Evolutionary conservation across 2,329 filamentous ascomycete genomes (phyloP), one percentile per base, ranked within the genome.

Genomic region (Verticillium albo-atrum): DNA sequence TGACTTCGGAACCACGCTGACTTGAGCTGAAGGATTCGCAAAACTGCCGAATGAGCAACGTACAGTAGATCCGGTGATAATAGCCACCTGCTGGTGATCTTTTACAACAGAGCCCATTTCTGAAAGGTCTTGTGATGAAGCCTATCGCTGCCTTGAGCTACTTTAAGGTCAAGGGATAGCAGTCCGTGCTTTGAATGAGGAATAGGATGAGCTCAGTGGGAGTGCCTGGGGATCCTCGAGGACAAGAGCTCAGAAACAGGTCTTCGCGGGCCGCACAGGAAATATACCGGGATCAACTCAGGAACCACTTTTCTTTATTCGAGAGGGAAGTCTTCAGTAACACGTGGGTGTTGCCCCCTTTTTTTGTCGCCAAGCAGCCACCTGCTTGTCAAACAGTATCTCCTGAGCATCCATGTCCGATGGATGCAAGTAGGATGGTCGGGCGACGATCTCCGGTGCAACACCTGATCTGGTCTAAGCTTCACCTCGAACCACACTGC

Each of bases 1-100:
- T n/a, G n/a, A n/a, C n/a, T n/a, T n/a, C n/a, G n/a, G n/a, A n/a
- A n/a, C n/a, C n/a, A n/a, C n/a, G 14, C 14, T 15, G 20, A 26
- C 32, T 23, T 26, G n/a, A 26, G 23, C n/a, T 17, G 23, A 25
- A 15, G 14, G 47, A 17, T 27, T 50, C 2, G 23, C 52, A 14
- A 54, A 55, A n/a, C n/a, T n/a, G n/a, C n/a, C n/a, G n/a, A n/a
- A n/a, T n/a, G n/a, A n/a, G n/a, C n/a, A 50, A 73, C 75, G 60
- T 61, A 77, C 76, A 58, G 74, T 74, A 14, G 73, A 75, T 32
- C 75, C 75, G 17, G 72, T 76, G 51, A 77, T 63, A 51, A 78
- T 74, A 26, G 73, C 75, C 30, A 78, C 75, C 59, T 59, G 57
- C 23, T 56, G 47, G 12, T 55, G 34, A 47, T 42, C 34, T 28